A percentile compares a stretch with the other conserved stretches of the same genome.
Evolutionary conservation across 306 rosid species (phyloP).

Genomic region (Acacia confusa): DNA sequence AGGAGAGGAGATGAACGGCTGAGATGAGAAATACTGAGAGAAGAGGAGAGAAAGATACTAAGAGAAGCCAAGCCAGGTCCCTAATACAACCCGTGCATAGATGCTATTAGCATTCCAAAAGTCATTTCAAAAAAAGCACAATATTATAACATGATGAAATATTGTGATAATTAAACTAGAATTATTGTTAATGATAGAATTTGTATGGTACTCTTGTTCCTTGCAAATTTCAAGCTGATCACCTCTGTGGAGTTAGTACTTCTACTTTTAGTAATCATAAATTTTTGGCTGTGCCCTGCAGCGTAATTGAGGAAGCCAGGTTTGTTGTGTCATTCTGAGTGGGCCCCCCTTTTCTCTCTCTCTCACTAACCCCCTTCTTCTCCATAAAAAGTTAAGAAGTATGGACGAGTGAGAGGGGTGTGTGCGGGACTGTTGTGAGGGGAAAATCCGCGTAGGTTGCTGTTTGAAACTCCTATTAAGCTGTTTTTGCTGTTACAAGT

Average conservation of each 20-base stretch:
- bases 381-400: background rate
- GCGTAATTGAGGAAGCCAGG: constrained; percentile 38
- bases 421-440: background rate
- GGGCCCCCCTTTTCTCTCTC: constrained; percentile 5
- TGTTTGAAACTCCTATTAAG: constrained; percentile 6
- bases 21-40: too few relatives aligned
- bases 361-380: background rate
- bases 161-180: too few relatives aligned
- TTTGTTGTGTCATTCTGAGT: constrained; percentile 44
- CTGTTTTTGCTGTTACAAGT: constrained; percentile 41
- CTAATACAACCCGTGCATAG: too few relatives aligned
- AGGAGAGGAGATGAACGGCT: too few relatives aligned
- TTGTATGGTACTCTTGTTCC: background rate
- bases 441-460: constrained; percentile 38
- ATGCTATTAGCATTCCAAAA: too few relatives aligned
- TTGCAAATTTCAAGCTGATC: background rate
- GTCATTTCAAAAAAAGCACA: too few relatives aligned
- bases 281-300: background rate
- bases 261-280: background rate
- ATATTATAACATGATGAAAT: too few relatives aligned
- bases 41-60: too few relatives aligned
- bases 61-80: too few relatives aligned
- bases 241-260: background rate
- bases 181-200: background rate
- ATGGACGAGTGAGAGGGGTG: background rate